Evolutionary conservation across 768 basidiomycete species (phyloP).

Genomic region (Erythrobasidium yunnanense): DNA sequence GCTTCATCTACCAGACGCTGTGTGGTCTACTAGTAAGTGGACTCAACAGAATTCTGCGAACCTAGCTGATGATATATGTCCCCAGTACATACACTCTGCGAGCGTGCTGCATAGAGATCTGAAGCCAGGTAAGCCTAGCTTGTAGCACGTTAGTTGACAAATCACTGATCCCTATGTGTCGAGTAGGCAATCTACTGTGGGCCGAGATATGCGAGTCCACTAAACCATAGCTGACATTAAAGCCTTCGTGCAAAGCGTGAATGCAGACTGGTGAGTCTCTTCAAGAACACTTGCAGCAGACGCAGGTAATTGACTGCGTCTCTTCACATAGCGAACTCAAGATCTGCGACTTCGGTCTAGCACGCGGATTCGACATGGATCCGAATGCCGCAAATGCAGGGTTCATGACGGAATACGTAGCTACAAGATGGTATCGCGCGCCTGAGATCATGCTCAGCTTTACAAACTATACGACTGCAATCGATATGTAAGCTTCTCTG

Average conservation of each 20-base stretch:
- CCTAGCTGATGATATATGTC: background rate
- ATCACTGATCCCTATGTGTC: background rate
- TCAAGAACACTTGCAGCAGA: conserved; percentile 41
- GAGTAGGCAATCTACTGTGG: background rate
- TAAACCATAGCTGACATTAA: background rate
- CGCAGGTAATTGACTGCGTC: background rate
- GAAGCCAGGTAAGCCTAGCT: conserved; percentile 42
- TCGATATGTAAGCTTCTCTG: conserved; percentile 32
- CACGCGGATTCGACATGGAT: conserved; percentile 43
- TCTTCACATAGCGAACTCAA: conserved; percentile 60
- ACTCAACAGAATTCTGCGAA: background rate
- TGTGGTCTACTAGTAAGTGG: conserved; percentile 81
- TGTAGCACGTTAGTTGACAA: no score
- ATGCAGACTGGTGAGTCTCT: conserved; percentile 64
- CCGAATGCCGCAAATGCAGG: conserved; percentile 48
- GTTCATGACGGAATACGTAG: conserved; percentile 98
- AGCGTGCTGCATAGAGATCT: conserved; percentile 47
- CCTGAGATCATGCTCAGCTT: conserved; percentile 91
- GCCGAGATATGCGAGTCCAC: background rate
- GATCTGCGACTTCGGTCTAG: conserved; percentile 97
- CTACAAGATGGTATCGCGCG: conserved; percentile 97
- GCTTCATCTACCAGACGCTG: conserved; percentile 94
- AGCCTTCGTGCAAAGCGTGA: conserved; percentile 56
- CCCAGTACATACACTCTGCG: conserved; percentile 47
- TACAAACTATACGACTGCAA: conserved; percentile 43